Percentiles rank a stretch among this genome's conserved stretches.
phyloP scores from a whole-genome alignment of 2,329 filamentous ascomycete species.

The Penicillium hesseltinei region DNA sequence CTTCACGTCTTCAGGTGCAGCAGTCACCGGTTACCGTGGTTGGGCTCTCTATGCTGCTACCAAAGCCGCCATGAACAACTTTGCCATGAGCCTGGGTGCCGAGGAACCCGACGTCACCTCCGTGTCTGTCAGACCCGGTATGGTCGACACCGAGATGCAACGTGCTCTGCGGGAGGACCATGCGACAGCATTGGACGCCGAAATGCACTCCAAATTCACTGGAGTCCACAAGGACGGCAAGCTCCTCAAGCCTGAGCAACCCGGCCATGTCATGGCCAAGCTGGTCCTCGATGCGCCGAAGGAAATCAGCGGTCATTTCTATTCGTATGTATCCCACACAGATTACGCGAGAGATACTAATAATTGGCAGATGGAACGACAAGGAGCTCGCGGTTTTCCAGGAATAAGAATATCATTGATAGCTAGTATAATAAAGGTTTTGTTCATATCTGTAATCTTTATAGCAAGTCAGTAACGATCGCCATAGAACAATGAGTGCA shows the following conservation, averaged over 20 bases:
- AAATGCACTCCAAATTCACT: conserved; percentile 64
- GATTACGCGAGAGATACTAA: conserved; percentile 22
- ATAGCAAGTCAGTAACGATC: conserved; percentile 31
- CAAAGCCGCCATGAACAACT: conserved; percentile 39
- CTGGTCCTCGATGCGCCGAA: conserved; percentile 65
- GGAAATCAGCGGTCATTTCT: conserved; percentile 71
- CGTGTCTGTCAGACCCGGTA: conserved; percentile 34
- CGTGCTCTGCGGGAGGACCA: conserved; percentile 73
- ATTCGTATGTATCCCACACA: conserved; percentile 42
- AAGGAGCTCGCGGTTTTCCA: conserved; percentile 45
- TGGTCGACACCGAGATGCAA: conserved; percentile 40
- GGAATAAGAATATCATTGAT: conserved; percentile 26
- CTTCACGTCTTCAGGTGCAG: conserved; percentile 38
- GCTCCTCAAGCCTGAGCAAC: conserved; percentile 77
- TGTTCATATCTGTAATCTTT: conserved; percentile 15
- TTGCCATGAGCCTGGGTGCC: conserved; percentile 28
- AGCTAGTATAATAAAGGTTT: conserved; percentile 1
- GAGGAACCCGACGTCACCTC: conserved; percentile 29
- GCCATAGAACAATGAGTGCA: conserved; percentile 22
- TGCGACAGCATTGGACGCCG: conserved; percentile 57
- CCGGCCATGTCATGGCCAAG: conserved; percentile 80
- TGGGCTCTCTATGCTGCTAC: conserved; percentile 40
- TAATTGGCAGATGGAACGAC: conserved; percentile 45
- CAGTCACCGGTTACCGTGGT: conserved; percentile 31
- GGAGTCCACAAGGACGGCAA: conserved; percentile 67